Conservation (phyloP, 306 rosid genomes). For the Purshia tridentata region DNA sequence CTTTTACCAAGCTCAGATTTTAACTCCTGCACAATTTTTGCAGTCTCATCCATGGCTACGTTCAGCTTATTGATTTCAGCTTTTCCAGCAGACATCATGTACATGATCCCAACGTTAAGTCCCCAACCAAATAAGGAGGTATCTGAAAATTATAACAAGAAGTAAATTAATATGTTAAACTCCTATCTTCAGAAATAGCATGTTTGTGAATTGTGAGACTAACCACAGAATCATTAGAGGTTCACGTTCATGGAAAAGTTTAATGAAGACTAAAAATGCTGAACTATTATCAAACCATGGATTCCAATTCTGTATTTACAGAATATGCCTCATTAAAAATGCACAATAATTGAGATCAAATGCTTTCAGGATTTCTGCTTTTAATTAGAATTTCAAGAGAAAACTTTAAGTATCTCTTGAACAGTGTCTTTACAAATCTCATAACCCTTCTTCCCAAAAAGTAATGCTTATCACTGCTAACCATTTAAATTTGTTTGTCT, state of each 20-base stretch:
- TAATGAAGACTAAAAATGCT: not conserved
- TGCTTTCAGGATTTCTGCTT: not conserved
- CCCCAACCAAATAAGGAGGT: constrained; percentile 57
- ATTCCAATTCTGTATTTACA: not conserved
- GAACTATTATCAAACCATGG: not conserved
- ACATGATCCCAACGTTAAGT: constrained; percentile 63
- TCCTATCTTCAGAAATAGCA: not conserved
- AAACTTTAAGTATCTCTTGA: not conserved
- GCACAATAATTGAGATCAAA: not conserved
- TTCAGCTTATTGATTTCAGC: constrained; percentile 56
- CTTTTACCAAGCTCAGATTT: constrained; percentile 53
- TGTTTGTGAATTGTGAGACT: not conserved
- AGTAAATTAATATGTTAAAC: constrained; percentile 4
- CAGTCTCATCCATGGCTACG: constrained; percentile 48
- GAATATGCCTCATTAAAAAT: not conserved
- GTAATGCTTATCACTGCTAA: not conserved
- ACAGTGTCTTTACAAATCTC: not conserved
- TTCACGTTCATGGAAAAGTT: not conserved
- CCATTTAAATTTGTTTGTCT: not conserved
- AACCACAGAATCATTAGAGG: not conserved
- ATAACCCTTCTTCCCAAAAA: not conserved
- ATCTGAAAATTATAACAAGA: constrained; percentile 36
- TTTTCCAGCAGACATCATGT: constrained; percentile 70
- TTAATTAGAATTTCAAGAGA: not conserved
- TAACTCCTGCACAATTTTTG: constrained; percentile 53